Evolutionary conservation across 768 basidiomycete species (phyloP), one percentile per base, ranked within the genome.

Genomic region (Rhizopogon vulgaris): DNA sequence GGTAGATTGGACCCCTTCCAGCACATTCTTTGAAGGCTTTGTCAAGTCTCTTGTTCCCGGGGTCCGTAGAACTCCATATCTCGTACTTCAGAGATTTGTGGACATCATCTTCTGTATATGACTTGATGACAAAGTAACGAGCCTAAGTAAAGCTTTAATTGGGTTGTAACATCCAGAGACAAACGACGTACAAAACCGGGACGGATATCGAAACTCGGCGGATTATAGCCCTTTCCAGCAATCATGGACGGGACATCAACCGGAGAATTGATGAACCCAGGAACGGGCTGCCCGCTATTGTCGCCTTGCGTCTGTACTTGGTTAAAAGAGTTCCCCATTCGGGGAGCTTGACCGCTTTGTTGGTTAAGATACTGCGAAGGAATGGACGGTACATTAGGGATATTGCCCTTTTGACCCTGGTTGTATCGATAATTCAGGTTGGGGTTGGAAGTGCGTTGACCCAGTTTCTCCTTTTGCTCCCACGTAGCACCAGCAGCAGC

Each of bases 31-130:
- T 90, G 79, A 96, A 98, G 0, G 95, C 96, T 66, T 92, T 91
- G 67, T 99, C 95, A 14, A 99, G 82, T 34, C 96, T 78, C 72
- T 98, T 96, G 65, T 99, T 99, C 2, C 96, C 96, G 1, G 93
- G 89, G 64, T 94, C 92, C 0, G 94, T 96, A 8, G 93, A 95
- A 55, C 91, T 92, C 94, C 94, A 96, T 45, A 97, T 96, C 68
- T 95, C 94, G 59, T 95, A 94, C 63, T 95, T 95, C 61, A 96
- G 78, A 14, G 91, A 94, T 69, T 99, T 99, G 73, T 98, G 95
- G 1, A 99, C 95, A 63, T 99, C 95, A 62, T 97, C 96, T 68
- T 98, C 95, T 1, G 96, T 98, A 71, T 94, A 99, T 0, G 92
- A 95, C 68, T 99, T 99, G 77, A 99, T 98, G 30, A 98, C 95